These are phyloP conservation scores for Calonectria ilicicola DNA, from an alignment of 2,329 filamentous ascomycete genomes.

Conservation along the genomic window DNA sequence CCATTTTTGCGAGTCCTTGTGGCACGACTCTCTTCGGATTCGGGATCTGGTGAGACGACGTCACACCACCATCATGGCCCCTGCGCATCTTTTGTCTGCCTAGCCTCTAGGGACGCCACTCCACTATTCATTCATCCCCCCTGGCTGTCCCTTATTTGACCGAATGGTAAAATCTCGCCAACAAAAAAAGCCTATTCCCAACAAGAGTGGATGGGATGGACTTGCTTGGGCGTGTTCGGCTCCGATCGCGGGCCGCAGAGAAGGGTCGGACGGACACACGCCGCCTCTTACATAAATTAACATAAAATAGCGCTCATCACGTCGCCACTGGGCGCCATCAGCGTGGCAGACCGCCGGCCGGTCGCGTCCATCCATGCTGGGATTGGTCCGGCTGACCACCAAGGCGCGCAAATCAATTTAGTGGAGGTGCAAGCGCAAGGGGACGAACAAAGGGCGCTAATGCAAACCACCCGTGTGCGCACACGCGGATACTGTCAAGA, in stretches of 20 bases:
- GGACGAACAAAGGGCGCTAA: neutral
- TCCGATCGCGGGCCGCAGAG: neutral
- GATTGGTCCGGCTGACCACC: neutral
- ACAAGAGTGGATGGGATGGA: neutral
- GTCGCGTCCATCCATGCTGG: neutral
- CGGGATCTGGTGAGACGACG: neutral
- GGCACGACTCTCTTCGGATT: neutral
- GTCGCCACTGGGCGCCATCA: neutral
- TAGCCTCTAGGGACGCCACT: neutral
- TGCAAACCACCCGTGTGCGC: neutral
- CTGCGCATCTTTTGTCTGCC: neutral
- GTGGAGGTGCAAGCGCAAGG: neutral
- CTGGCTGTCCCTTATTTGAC: neutral
- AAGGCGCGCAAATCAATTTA: neutral
- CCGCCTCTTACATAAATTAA: neutral
- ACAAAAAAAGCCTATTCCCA: neutral
- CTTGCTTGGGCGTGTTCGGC: neutral
- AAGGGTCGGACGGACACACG: no score
- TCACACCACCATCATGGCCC: constrained; percentile 3
- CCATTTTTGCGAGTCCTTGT: neutral
- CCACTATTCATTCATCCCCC: neutral
- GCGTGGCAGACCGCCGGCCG: neutral
- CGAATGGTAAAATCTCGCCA: neutral
- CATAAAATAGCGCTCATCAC: neutral
- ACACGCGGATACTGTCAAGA: neutral